Evolutionary conservation across 306 rosid genomes (phyloP), one percentile per base, ranked within the genome.

Genomic region (Crataegus laevigata): DNA sequence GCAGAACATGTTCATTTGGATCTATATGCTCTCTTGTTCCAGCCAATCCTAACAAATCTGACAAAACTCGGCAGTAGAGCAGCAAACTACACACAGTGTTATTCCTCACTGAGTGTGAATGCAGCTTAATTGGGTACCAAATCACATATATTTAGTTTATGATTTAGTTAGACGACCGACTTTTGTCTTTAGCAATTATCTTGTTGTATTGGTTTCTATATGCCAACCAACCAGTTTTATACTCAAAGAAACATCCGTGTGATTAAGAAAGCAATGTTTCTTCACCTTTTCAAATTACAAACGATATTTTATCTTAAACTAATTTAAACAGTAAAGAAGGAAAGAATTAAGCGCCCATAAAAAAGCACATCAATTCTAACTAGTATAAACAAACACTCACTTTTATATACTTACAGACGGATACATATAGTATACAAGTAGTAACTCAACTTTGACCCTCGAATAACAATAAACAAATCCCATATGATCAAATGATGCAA

Each of bases 351-450:
- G 1, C 2, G 2, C 0, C 5, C 0, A 4, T 47, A 6, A 14
- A 45, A 45, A 17, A 45, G 1, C 19, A 50, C 8, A 50, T 50
- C 0, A 2, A 3, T 21, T 50, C 3, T 50, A 17, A 1, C 3
- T 5, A 50, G 21, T 50, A 82, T 85, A 83, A 87, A 88, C 87
- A 87, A 87, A 77, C 93, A 81, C 89, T 76, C 91, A 82, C 90
- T 88, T 86, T 80, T 83, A 13, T 75, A 87, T 92, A 90, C 85
- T 88, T 87, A 88, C 89, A 90, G 76, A 88, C 84, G 85, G 80
- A 82, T 86, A 81, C 87, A 88, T 81, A 85, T 82, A 86, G 89
- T 88, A 77, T 91, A 92, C 96, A 88, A 76, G 81, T 84, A 84
- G 80, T 84, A 85, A 87, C 88, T 87, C 88, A 82, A 60, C 82